phyloP scores from a whole-genome alignment of 306 rosid species.

The Cicer arietinum region DNA sequence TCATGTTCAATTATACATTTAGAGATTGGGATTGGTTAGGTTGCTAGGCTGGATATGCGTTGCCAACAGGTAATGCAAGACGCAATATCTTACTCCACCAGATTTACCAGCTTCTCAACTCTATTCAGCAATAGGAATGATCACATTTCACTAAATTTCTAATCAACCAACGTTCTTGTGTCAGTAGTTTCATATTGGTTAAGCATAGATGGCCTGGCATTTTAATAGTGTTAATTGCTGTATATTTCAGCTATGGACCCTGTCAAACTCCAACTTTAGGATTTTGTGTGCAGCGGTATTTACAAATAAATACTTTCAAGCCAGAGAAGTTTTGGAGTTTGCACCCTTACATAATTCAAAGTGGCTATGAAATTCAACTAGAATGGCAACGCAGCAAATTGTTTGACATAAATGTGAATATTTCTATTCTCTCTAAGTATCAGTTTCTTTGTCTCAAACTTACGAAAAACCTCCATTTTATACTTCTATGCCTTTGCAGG shows the following conservation, averaged over 20 bases:
- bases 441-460: constrained; percentile 19
- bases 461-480: constrained; percentile 28
- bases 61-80: constrained; percentile 24
- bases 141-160: constrained; percentile 31
- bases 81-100: constrained; percentile 12
- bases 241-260: constrained; percentile 91
- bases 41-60: constrained; percentile 35
- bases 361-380: constrained; percentile 87
- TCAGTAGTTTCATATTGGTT: constrained; percentile 34
- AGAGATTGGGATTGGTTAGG: constrained; percentile 34
- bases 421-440: constrained; percentile 35
- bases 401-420: constrained; percentile 78
- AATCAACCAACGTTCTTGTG: constrained; percentile 15
- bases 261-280: constrained; percentile 99
- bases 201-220: constrained; percentile 24
- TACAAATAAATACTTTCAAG: constrained; percentile 89
- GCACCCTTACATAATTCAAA: constrained; percentile 71
- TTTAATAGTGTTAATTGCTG: constrained; percentile 34
- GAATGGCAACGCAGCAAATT: constrained; percentile 95
- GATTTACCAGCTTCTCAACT: constrained; percentile 34
- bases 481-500: constrained; percentile 56
- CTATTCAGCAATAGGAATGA: constrained; percentile 20
- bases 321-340: constrained; percentile 94
- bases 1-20: constrained; percentile 34
- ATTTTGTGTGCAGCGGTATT: constrained; percentile 92